Evolutionary conservation across 345 rosid species (phyloP), one percentile per base, ranked within the genome.

Genomic region (Cochlearia excelsa): DNA sequence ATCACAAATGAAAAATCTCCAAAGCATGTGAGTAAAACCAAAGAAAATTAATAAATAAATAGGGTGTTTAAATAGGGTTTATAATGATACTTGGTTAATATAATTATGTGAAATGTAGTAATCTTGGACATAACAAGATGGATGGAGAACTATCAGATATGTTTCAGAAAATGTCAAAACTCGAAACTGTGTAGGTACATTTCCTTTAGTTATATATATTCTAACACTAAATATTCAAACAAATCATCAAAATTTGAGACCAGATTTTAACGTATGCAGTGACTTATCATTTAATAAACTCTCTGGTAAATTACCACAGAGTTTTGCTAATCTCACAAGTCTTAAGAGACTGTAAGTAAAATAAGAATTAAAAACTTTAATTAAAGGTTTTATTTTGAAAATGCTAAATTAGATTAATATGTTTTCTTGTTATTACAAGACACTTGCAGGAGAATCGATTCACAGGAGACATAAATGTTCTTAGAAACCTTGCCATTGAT

Each of bases 91-190:
- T 35, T 30, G 33, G 16, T 42, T 51, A 37, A 37, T 7, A 41
- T 26, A 42, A 44, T 16, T 44, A 10, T 61, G 28, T 61, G 73
- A 28, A 38, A 31, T 67, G 77, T 72, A 88, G 93, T 71, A 74
- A 86, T 67, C 77, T 86, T 51, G 81, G 86, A 51, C 82, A 75
- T 39, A 88, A 88, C 77, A 66, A 81, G 74, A 85, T 88, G 26
- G 73, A 81, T 27, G 97, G 97, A 63, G 86, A 85, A 51, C 40
- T 92, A 58, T 81, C 70, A 44, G 95, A 92, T 50, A 86, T 88
- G 93, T 88, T 92, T 61, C 82, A 80, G 59, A 88, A 80, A 58
- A 78, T 88, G 40, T 29, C 76, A 4, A 86, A 92, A 68, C 90
- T 92, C 39, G 67, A 80, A 56, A 61, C 76, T 28, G 7, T 88